These are phyloP conservation scores for Magnusiomyces fungicola DNA, from an alignment of 1,139 yeast genomes.

Conservation along the genomic window DNA sequence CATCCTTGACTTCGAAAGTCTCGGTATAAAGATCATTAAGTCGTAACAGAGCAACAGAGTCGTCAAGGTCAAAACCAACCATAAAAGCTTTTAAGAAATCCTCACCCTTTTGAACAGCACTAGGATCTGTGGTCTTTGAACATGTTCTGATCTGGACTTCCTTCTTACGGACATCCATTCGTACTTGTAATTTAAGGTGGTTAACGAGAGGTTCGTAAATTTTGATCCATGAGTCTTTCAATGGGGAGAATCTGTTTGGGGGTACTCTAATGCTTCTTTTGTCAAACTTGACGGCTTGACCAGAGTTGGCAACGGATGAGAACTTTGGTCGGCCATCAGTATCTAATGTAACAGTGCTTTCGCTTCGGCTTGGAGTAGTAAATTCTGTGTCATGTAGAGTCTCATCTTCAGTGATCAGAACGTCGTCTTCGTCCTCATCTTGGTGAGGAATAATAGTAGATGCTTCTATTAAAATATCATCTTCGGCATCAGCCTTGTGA, in stretches of 20 bases:
- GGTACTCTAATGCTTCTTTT: conserved; percentile 88
- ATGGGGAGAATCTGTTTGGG: conserved; percentile 93
- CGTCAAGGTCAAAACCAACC: conserved; percentile 93
- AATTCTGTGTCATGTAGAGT: conserved; percentile 17
- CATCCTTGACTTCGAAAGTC: conserved; percentile 94
- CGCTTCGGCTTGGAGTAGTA: background rate
- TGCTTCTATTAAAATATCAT: conserved; percentile 63
- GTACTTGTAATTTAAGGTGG: conserved; percentile 85
- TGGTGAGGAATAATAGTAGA: conserved; percentile 36
- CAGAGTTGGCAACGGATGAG: conserved; percentile 59
- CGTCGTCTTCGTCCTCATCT: conserved; percentile 20
- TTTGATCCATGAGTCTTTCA: conserved; percentile 84
- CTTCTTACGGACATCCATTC: conserved; percentile 77
- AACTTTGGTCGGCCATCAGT: conserved; percentile 88
- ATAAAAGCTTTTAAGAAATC: conserved; percentile 94
- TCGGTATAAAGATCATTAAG: conserved; percentile 94
- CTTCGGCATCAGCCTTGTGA: conserved; percentile 36
- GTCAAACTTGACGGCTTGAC: conserved; percentile 71
- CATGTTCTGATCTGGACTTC: conserved; percentile 84
- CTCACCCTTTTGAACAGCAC: conserved; percentile 95
- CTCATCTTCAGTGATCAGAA: conserved; percentile 20
- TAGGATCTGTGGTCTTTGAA: conserved; percentile 76
- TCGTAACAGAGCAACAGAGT: conserved; percentile 88
- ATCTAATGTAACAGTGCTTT: conserved; percentile 47
- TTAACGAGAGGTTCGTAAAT: conserved; percentile 94